Conservation (phyloP, 176 grass and related monocot species). For the Raddia distichophylla region DNA sequence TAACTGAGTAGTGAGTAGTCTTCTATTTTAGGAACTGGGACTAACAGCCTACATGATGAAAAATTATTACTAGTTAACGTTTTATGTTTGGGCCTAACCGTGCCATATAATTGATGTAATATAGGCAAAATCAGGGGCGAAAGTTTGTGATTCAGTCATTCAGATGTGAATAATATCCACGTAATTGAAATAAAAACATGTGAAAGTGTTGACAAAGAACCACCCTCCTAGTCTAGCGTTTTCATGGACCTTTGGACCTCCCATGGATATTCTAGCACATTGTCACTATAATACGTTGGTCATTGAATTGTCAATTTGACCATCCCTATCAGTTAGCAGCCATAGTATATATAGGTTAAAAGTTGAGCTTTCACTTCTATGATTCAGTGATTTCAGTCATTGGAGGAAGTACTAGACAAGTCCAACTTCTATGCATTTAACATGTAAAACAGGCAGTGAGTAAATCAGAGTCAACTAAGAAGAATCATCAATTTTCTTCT, state of each 20-base stretch:
- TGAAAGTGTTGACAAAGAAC: slow-evolving; percentile 2
- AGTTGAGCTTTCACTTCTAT: background rate
- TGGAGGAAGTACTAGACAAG: background rate
- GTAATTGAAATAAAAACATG: background rate
- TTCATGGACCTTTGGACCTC: background rate
- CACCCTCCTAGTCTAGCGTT: background rate
- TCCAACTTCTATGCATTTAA: slow-evolving; percentile 10
- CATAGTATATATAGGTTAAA: slow-evolving; percentile 16
- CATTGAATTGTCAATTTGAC: background rate
- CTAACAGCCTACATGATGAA: slow-evolving; percentile 5
- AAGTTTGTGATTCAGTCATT: background rate
- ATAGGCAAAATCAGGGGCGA: background rate
- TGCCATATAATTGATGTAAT: slow-evolving; percentile 3
- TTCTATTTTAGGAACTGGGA: slow-evolving; percentile 2
- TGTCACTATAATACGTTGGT: slow-evolving; percentile 23
- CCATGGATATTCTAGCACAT: slow-evolving; percentile 11
- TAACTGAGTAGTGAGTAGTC: slow-evolving; percentile 1
- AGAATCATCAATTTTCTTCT: slow-evolving; percentile 4
- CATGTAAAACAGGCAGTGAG: background rate
- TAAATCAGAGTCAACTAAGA: slow-evolving; percentile 2
- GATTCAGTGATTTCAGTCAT: background rate
- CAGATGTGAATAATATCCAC: background rate
- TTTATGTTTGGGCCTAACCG: background rate
- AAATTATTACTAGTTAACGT: background rate
- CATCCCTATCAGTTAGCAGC: slow-evolving; percentile 10